phyloP scores from a whole-genome alignment of 2,329 filamentous ascomycete genomes.

The Arthrobotrys musiformis region DNA sequence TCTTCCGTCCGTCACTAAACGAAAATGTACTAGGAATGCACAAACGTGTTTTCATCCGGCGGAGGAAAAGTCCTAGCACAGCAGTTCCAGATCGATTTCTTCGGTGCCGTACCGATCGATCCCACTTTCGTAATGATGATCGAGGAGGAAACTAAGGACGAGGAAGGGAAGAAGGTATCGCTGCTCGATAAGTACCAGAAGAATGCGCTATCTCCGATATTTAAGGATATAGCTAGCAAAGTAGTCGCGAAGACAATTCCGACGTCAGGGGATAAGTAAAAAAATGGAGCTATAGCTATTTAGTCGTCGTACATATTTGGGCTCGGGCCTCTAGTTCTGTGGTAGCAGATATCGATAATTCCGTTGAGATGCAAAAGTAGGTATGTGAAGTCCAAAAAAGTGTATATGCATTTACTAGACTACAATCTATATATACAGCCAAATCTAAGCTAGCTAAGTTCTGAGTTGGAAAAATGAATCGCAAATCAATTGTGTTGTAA shows the following conservation, averaged over 20 bases:
- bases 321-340: no score
- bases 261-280: not conserved
- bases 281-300: not conserved
- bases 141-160: slow-evolving; percentile 70
- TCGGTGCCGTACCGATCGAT: slow-evolving; percentile 91
- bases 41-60: slow-evolving; percentile 90
- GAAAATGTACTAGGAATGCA: slow-evolving; percentile 74
- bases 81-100: slow-evolving; percentile 83
- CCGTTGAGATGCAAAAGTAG: not conserved
- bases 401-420: slow-evolving; percentile 42
- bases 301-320: not conserved
- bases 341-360: not conserved
- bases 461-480: not conserved
- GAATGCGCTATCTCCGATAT: slow-evolving; percentile 77
- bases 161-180: slow-evolving; percentile 63
- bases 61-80: slow-evolving; percentile 88
- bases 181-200: slow-evolving; percentile 78
- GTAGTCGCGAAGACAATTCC: slow-evolving; percentile 63
- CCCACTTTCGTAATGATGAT: slow-evolving; percentile 88
- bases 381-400: not conserved
- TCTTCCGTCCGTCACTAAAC: slow-evolving; percentile 69
- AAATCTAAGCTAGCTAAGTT: slow-evolving; percentile 39
- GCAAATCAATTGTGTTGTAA: slow-evolving; percentile 1
- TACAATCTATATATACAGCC: slow-evolving; percentile 54
- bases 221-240: slow-evolving; percentile 72